These are phyloP conservation scores for Podospora appendiculata DNA, from an alignment of 495 filamentous ascomycete species.

Conservation along the genomic window DNA sequence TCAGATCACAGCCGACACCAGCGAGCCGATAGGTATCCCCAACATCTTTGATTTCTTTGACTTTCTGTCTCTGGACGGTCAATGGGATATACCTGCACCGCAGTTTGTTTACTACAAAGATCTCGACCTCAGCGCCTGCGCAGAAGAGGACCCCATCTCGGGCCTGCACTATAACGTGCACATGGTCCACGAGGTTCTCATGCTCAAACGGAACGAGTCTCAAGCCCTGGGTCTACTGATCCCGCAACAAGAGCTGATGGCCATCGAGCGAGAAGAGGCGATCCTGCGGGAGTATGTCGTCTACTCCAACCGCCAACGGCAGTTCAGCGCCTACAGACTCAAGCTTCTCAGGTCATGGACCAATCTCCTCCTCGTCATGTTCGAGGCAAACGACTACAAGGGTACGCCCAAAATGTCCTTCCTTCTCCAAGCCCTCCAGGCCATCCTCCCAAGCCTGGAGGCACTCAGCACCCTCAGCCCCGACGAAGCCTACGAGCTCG, in stretches of 20 bases:
- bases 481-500: conserved; percentile 62
- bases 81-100: conserved; percentile 39
- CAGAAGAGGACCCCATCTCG: conserved; percentile 40
- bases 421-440: conserved; percentile 74
- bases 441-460: conserved; percentile 80
- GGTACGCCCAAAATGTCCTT: conserved; percentile 60
- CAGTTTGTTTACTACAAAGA: conserved; percentile 48
- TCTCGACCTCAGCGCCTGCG: conserved; percentile 54
- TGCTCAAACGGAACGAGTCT: conserved; percentile 48
- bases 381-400: conserved; percentile 69
- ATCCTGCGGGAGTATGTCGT: conserved; percentile 47
- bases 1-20: conserved; percentile 53
- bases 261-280: conserved; percentile 50
- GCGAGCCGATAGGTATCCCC: conserved; percentile 53
- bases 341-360: conserved; percentile 70
- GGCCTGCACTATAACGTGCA: conserved; percentile 48
- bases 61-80: conserved; percentile 67
- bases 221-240: conserved; percentile 40
- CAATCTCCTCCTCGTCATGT: conserved; percentile 68
- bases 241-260: conserved; percentile 47
- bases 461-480: conserved; percentile 55
- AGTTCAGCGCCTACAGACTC: conserved; percentile 50
- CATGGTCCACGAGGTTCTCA: conserved; percentile 56
- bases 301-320: conserved; percentile 56
- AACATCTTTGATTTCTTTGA: conserved; percentile 91